Evolutionary conservation across 2,329 filamentous ascomycete species (phyloP).

Genomic region (Knoxdaviesia capensis): DNA sequence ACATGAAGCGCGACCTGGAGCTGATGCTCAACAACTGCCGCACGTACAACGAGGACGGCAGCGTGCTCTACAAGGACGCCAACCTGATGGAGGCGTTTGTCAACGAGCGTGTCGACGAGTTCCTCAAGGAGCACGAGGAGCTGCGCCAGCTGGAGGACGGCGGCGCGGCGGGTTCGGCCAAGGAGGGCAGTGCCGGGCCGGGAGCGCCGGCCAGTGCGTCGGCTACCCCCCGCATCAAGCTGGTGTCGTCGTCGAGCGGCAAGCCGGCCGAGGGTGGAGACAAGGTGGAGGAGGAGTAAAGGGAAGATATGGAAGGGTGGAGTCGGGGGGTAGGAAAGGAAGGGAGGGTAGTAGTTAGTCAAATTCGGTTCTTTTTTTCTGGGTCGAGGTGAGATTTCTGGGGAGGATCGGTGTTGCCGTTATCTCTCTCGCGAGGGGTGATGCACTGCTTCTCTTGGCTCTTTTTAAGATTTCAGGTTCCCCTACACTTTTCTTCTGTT

Average conservation of each 20-base stretch:
- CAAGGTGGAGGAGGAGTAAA: not conserved
- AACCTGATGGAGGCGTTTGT: conserved; percentile 66
- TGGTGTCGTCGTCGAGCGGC: conserved; percentile 28
- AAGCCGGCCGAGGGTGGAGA: conserved; percentile 5
- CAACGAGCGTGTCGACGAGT: conserved; percentile 17
- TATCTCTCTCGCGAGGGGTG: too few relatives aligned
- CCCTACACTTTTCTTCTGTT: too few relatives aligned
- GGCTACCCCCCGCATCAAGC: conserved; percentile 56
- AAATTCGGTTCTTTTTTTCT: too few relatives aligned
- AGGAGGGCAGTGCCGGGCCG: conserved; percentile 16
- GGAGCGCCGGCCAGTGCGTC: conserved; percentile 33
- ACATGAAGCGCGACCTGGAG: conserved; percentile 65
- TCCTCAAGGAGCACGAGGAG: conserved; percentile 31
- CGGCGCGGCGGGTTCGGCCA: conserved; percentile 14
- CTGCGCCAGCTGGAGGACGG: conserved; percentile 33
- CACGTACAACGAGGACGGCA: conserved; percentile 92
- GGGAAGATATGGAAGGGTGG: not conserved
- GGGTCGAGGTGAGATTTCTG: too few relatives aligned
- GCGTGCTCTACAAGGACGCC: conserved; percentile 78
- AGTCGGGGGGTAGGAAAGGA: too few relatives aligned
- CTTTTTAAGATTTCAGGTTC: too few relatives aligned
- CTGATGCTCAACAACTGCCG: conserved; percentile 79
- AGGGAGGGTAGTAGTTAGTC: too few relatives aligned
- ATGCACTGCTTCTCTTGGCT: too few relatives aligned
- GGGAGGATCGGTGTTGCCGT: too few relatives aligned